Evolutionary conservation across 192 early-diverging fungal species (phyloP).

Genomic region (Coemansia sp.): DNA sequence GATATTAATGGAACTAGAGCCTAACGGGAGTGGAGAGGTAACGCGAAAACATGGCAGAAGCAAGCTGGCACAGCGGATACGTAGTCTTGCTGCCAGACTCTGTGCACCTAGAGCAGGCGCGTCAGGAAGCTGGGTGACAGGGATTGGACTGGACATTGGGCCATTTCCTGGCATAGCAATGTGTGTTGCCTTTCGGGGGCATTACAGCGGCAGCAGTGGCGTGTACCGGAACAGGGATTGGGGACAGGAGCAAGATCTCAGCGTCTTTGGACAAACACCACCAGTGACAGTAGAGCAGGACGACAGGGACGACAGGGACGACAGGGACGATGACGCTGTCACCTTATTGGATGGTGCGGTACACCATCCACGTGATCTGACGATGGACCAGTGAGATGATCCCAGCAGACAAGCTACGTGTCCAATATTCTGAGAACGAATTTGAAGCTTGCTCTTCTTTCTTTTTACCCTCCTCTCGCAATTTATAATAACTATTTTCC

Average conservation of each 20-base stretch:
- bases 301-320: background rate
- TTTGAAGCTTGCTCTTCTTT: no score
- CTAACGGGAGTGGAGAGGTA: background rate
- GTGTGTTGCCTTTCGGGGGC: conserved; percentile 9
- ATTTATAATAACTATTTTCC: background rate
- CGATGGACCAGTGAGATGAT: background rate
- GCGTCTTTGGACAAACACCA: background rate
- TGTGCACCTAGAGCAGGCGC: background rate
- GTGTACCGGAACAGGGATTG: background rate
- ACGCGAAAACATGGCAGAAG: background rate
- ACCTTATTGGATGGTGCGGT: background rate
- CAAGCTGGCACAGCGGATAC: background rate
- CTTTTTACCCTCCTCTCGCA: no score
- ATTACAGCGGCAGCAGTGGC: background rate
- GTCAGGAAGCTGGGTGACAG: background rate
- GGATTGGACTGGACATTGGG: background rate
- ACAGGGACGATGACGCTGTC: background rate
- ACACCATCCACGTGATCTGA: background rate
- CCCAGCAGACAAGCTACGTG: background rate
- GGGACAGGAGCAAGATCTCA: background rate
- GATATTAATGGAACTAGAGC: background rate
- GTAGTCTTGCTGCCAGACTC: background rate
- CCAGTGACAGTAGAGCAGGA: background rate
- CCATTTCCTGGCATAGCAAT: conserved; percentile 22
- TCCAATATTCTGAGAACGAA: background rate